Evolutionary conservation across 805 yeast species (phyloP), one percentile per base, ranked within the genome.

Genomic region (Candida pini): DNA sequence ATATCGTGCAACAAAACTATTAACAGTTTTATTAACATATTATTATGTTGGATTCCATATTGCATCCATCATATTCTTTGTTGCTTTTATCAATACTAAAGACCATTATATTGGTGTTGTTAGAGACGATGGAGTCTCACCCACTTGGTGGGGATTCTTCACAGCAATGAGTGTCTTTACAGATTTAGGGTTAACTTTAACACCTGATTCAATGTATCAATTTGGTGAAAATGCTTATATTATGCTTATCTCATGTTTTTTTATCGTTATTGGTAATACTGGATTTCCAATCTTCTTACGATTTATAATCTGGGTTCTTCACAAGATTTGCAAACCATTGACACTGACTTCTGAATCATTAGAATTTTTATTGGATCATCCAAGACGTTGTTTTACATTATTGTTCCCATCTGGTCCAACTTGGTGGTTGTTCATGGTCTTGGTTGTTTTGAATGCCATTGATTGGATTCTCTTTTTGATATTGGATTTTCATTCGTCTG

Each of bases 141-240:
- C 95, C 0, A 68, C 83, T 0, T 88, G 97, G 97, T 90, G 97
- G 96, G 95, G 84, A 0, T 75, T 87, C 41, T 90, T 88, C 60
- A 80, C 92, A 0, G 73, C 86, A 1, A 76, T 76, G 54, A 79
- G 95, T 13, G 62, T 83, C 1, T 92, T 90, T 55, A 82, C 82
- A 52, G 96, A 92, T 63, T 65, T 86, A 40, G 98, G 99, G 0
- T 65, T 75, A 30, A 81, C 96, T 0, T 60, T 88, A 35, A 83
- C 89, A 0, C 83, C 95, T 0, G 73, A 86, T 43, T 86, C 96
- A 3, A 78, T 92, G 86, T 43, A 49, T 9, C 63, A 80, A 1
- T 92, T 84, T 60, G 68, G 71, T 33, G 60, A 68, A 20, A 75
- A 84, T 5, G 71, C 78, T 0, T 92, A 76, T 55, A 71, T 81